Evolutionary conservation across 306 rosid genomes (phyloP), one percentile per base, ranked within the genome.

Genomic region (Biancaea sappan): DNA sequence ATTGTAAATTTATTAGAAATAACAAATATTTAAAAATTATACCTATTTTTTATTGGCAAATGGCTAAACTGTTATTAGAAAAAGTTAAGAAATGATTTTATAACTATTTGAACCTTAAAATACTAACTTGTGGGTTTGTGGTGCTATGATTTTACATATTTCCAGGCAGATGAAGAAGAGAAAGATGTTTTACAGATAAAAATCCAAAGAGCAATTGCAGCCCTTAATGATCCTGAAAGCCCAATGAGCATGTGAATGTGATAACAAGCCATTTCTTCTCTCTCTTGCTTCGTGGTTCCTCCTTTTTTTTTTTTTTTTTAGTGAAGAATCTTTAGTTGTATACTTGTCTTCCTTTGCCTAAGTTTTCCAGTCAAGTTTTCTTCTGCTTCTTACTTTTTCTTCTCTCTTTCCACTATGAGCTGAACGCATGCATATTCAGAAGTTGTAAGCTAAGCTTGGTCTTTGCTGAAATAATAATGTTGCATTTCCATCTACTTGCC

Each of bases 151-250:
- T 59, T 0, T 46, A 3, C n/a, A 22, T 3, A 18, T 74, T 79
- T 83, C 77, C 88, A 92, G 97, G 96, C 90, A 26, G 88, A 87
- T 7, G 92, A 89, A 68, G 90, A 84, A 31, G 96, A 92, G 43
- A 89, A 79, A 71, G 96, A 92, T 19, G 5, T 58, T 47, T 71
- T 92, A 86, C 86, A 82, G 71, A 66, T 76, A n/a, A 83, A 82
- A 77, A 92, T 89, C 25, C 81, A 81, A 70, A 72, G 85, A 50
- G 96, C 97, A 46, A 89, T 92, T 76, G 86, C 90, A 50, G 89
- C 88, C 65, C 85, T 84, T 8, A 88, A 81, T 83, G 90, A 83
- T 59, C 88, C 87, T 24, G 84, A 64, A 24, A 92, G 96, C 73
- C 97, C 90, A 6, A 78, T 83, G 89, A 89, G 90, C 82, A 81